Evolutionary conservation across 805 yeast genomes (phyloP), one percentile per base, ranked within the genome.

Genomic region (Metschnikowia similis): DNA sequence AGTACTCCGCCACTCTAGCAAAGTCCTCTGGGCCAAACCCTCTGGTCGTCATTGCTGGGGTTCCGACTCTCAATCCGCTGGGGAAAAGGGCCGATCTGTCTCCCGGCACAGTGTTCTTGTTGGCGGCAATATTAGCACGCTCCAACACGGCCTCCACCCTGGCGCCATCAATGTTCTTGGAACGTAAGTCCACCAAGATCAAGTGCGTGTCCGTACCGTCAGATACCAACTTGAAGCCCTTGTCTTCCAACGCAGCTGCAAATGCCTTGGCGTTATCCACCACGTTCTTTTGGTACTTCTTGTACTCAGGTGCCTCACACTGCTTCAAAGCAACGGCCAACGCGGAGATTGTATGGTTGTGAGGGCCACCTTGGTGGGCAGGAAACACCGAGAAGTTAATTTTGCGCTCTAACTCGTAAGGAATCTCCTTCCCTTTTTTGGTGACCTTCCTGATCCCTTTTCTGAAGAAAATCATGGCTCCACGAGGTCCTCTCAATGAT

Each of bases 301-400:
- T 85, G 76, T 84, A 92, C 69, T 89, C 97, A 35, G 96, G 96
- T 42, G 92, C 78, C 47, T 81, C 76, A 50, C 96, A 91, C 77
- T 92, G 98, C 66, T 89, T 89, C 64, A 92, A 80, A 35, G 98
- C 98, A 50, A 90, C 92, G 31, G 98, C 96, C 61, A 92, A 78
- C 17, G 98, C 98, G 56, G 96, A 83, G 65, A 92, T 92, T 61
- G 98, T 92, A 74, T 92, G 97, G 77, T 92, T 92, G 73, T 92
- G 98, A 59, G 99, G 99, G 66, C 99, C 99, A 77, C 99, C 99
- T 78, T 92, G 99, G 71, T 92, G 98, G 57, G 96, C 98, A 60
- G 99, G 99, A 88, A 92, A 92, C 49, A 92, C 98, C 31, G 97
- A 89, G 67, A 92, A 92, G 80, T 92, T 92, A 72, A 92, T 90